Evolutionary conservation across 2,329 filamentous ascomycete species (phyloP).

Genomic region (Trichoderma harzianum): DNA sequence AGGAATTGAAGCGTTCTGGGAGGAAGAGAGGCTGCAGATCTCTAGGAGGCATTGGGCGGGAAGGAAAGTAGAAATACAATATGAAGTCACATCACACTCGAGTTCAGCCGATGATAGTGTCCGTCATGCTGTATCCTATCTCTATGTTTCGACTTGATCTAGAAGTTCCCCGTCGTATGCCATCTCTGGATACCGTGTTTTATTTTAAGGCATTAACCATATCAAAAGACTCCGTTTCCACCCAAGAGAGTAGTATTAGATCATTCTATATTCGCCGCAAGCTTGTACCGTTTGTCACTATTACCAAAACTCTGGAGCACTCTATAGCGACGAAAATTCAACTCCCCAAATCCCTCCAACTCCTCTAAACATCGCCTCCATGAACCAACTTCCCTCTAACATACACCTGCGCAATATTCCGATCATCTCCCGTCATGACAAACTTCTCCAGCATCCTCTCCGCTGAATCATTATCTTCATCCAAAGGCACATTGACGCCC

Average conservation of each 20-base stretch:
- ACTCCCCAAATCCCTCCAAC: background rate
- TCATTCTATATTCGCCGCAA: background rate
- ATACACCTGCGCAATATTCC: constrained; percentile 56
- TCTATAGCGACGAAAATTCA: background rate
- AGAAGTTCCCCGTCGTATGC: background rate
- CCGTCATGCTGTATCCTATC: background rate
- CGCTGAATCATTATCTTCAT: constrained; percentile 49
- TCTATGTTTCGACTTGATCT: background rate
- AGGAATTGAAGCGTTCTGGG: background rate
- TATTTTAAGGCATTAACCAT: background rate
- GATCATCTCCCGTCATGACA: constrained; percentile 62
- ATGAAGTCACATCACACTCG: background rate
- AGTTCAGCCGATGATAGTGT: rapidly evolving
- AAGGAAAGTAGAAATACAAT: background rate
- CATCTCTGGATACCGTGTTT: background rate
- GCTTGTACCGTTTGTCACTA: background rate
- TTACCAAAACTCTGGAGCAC: background rate
- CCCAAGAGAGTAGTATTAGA: background rate
- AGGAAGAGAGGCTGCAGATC: background rate
- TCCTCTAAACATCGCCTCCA: background rate
- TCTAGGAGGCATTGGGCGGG: background rate
- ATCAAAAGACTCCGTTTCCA: background rate
- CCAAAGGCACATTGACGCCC: constrained; percentile 51
- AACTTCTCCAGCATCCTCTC: constrained; percentile 58
- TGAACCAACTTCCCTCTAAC: constrained; percentile 43